A percentile compares a stretch with the other conserved stretches of the same genome.
Evolutionary conservation across 2,329 filamentous ascomycete genomes (phyloP).

Genomic region (Aspergillus japonicus): DNA sequence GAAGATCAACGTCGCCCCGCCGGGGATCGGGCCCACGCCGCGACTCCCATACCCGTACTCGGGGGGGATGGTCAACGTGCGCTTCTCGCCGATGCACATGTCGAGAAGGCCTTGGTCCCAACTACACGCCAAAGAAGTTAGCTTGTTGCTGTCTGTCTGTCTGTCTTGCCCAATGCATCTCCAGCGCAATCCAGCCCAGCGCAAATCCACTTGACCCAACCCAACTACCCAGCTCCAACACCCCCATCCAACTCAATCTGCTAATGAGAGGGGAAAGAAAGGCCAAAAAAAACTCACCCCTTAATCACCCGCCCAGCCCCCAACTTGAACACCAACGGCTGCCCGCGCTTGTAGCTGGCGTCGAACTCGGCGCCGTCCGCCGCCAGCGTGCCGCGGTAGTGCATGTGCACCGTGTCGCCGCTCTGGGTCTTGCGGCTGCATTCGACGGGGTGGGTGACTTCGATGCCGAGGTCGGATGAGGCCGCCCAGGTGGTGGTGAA

Average conservation of each 20-base stretch:
- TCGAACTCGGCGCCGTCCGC: slow-evolving; percentile 78
- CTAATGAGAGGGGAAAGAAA: neutral
- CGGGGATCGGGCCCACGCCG: slow-evolving; percentile 77
- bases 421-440: slow-evolving; percentile 75
- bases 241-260: no score
- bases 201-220: neutral
- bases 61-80: slow-evolving; percentile 85
- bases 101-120: slow-evolving; percentile 89
- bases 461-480: slow-evolving; percentile 63
- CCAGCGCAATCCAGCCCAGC: neutral
- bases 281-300: slow-evolving; percentile 63
- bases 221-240: neutral
- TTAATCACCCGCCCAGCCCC: slow-evolving; percentile 83
- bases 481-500: slow-evolving; percentile 3
- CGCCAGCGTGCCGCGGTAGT: slow-evolving; percentile 82
- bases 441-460: slow-evolving; percentile 70
- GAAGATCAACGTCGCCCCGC: slow-evolving; percentile 79
- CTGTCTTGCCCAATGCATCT: neutral
- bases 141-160: no score
- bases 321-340: slow-evolving; percentile 75
- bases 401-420: slow-evolving; percentile 79
- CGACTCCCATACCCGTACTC: slow-evolving; percentile 77
- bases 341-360: slow-evolving; percentile 72
- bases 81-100: slow-evolving; percentile 96
- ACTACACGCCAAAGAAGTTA: slow-evolving; percentile 43